A percentile compares a stretch with the other conserved stretches of the same genome.
Conservation (phyloP, 768 basidiomycete species). For the Mycena venus region DNA sequence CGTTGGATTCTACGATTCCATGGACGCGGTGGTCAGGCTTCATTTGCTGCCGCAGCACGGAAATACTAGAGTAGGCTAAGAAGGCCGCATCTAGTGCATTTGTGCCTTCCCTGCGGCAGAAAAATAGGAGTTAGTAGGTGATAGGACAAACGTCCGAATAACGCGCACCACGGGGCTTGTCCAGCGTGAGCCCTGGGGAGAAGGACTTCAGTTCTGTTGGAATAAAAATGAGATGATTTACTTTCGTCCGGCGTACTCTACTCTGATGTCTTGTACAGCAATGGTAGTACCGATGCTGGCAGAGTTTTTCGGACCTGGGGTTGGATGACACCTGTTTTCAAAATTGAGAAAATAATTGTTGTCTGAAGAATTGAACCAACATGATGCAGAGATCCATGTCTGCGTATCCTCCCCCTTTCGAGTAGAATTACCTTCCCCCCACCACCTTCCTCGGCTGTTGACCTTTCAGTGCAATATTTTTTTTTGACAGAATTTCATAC, state of each 20-base stretch:
- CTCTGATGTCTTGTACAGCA: slow-evolving; percentile 74
- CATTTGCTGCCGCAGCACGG: slow-evolving; percentile 89
- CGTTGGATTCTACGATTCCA: slow-evolving; percentile 77
- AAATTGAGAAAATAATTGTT: not conserved
- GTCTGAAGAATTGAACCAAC: slow-evolving; percentile 49
- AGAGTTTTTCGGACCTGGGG: slow-evolving; percentile 65
- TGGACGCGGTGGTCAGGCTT: slow-evolving; percentile 86
- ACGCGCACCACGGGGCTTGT: slow-evolving; percentile 75
- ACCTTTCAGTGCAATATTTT: slow-evolving; percentile 21
- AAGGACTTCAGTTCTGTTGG: slow-evolving; percentile 9
- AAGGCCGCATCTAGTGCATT: slow-evolving; percentile 94
- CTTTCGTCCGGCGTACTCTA: slow-evolving; percentile 84
- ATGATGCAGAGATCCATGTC: slow-evolving; percentile 89
- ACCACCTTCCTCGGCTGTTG: slow-evolving; percentile 80
- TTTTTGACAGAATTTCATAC: slow-evolving; percentile 14
- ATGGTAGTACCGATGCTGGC: slow-evolving; percentile 66
- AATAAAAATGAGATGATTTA: slow-evolving; percentile 47
- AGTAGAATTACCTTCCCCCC: slow-evolving; percentile 84
- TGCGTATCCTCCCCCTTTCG: slow-evolving; percentile 73
- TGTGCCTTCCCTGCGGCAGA: slow-evolving; percentile 72
- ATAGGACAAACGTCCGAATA: slow-evolving; percentile 11
- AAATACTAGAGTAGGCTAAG: slow-evolving; percentile 83
- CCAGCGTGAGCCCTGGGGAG: slow-evolving; percentile 81
- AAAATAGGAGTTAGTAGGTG: slow-evolving; percentile 13
- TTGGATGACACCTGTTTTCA: slow-evolving; percentile 77